Conservation (phyloP, 1,284 basidiomycete genomes). For the Ustilago bromivora region DNA sequence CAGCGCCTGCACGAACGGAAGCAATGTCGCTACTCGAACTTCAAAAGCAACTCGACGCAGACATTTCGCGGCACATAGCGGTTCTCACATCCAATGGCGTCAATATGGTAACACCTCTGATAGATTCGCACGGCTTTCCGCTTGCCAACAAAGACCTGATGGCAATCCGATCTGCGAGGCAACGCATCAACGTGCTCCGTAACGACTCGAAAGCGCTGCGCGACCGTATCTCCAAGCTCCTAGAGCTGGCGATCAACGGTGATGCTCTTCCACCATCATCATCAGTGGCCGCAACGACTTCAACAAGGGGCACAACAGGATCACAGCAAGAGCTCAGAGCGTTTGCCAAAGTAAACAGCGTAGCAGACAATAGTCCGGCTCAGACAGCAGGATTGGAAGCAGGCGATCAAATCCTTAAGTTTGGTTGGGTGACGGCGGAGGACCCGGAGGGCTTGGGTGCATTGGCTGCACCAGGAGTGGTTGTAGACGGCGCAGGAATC, state of each 20-base stretch:
- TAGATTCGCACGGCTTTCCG: conserved; percentile 60
- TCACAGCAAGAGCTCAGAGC: neutral
- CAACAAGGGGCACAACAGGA: neutral
- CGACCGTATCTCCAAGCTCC: conserved; percentile 36
- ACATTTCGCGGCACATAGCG: conserved; percentile 34
- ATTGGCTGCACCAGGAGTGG: conserved; percentile 36
- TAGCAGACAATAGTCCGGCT: conserved; percentile 48
- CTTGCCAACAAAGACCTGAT: conserved; percentile 54
- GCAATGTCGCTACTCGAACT: conserved; percentile 37
- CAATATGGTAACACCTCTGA: conserved; percentile 40
- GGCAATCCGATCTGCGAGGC: conserved; percentile 52
- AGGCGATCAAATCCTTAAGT: conserved; percentile 44
- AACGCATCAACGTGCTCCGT: conserved; percentile 49
- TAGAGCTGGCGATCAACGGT: conserved; percentile 52
- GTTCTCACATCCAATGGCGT: conserved; percentile 44
- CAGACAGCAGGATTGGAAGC: conserved; percentile 36
- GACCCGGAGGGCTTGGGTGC: conserved; percentile 28
- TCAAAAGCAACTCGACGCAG: conserved; percentile 43
- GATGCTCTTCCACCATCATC: conserved; percentile 5
- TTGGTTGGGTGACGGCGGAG: conserved; percentile 30
- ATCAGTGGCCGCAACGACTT: neutral
- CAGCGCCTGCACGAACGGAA: conserved; percentile 29
- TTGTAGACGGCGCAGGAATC: conserved; percentile 33
- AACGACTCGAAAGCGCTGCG: conserved; percentile 54
- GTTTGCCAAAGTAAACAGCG: conserved; percentile 52